These are phyloP conservation scores for Trametes coccinea DNA, from an alignment of 768 basidiomycete species.

Conservation along the genomic window DNA sequence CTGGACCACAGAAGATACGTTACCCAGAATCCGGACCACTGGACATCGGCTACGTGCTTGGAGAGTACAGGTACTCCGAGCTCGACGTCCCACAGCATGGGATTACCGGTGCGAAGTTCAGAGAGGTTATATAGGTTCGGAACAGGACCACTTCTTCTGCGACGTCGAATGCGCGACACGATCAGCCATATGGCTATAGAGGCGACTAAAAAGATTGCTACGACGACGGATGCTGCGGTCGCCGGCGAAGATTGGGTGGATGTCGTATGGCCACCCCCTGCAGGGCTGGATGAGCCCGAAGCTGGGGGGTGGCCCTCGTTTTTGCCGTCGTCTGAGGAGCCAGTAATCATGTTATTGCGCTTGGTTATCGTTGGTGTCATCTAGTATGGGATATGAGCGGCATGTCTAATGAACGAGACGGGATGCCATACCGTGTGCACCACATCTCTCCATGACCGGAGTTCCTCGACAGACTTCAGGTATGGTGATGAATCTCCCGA, in stretches of 20 bases:
- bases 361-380: neutral
- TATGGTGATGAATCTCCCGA: too few relatives aligned
- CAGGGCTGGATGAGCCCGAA: neutral
- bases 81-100: neutral
- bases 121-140: neutral
- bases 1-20: neutral
- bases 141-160: neutral
- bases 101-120: neutral
- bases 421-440: too few relatives aligned
- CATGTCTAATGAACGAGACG: too few relatives aligned
- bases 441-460: too few relatives aligned
- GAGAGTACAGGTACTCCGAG: neutral
- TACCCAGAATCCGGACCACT: neutral
- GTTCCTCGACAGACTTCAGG: too few relatives aligned
- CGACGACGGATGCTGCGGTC: neutral
- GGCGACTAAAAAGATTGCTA: neutral
- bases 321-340: neutral
- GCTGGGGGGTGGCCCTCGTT: neutral
- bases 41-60: neutral
- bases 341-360: neutral
- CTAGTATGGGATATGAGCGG: neutral
- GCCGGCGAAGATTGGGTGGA: neutral
- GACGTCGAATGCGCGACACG: slow-evolving; percentile 2
- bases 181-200: neutral
- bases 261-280: neutral